Evolutionary conservation across 2,329 filamentous ascomycete species (phyloP).

Genomic region (Ambrosiella xylebori): DNA sequence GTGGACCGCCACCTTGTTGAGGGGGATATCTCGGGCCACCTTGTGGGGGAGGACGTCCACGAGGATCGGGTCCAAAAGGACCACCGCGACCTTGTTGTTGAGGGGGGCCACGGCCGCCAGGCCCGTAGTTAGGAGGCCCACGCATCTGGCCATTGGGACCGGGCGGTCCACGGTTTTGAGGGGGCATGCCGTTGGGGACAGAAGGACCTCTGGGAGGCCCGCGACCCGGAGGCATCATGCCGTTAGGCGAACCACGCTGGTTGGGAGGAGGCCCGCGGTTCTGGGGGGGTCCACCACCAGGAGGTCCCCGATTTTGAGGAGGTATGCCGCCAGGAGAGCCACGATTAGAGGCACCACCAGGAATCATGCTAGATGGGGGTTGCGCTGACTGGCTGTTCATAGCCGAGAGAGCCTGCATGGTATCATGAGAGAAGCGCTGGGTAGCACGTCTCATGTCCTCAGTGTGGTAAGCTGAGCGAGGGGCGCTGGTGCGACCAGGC

Average conservation of each 20-base stretch:
- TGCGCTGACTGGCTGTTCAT: neutral
- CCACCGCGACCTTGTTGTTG: conserved; percentile 6
- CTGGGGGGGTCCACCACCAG: neutral
- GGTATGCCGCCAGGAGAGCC: conserved; percentile 1
- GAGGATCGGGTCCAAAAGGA: neutral
- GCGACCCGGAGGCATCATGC: neutral
- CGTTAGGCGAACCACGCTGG: neutral
- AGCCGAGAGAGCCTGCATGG: conserved; percentile 46
- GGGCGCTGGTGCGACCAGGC: conserved; percentile 41
- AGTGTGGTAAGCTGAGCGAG: conserved; percentile 44
- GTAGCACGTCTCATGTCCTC: conserved; percentile 66
- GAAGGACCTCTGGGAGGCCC: neutral
- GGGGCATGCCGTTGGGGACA: conserved; percentile 6
- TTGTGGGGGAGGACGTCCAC: conserved; percentile 3
- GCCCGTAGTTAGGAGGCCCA: conserved; percentile 7
- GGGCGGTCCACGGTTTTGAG: conserved; percentile 9
- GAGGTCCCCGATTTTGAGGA: conserved; percentile 1
- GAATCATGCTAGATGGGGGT: neutral
- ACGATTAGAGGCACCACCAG: neutral
- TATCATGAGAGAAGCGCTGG: conserved; percentile 66
- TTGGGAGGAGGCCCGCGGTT: conserved; percentile 1
- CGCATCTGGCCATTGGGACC: conserved; percentile 1
- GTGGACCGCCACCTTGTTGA: conserved; percentile 2
- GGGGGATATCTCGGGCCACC: conserved; percentile 4
- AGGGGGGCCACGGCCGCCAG: conserved; percentile 4